Percentiles rank a stretch among this genome's conserved stretches.
Evolutionary conservation across 2,329 filamentous ascomycete genomes (phyloP).

Genomic region (Emergomyces pasteurianus): DNA sequence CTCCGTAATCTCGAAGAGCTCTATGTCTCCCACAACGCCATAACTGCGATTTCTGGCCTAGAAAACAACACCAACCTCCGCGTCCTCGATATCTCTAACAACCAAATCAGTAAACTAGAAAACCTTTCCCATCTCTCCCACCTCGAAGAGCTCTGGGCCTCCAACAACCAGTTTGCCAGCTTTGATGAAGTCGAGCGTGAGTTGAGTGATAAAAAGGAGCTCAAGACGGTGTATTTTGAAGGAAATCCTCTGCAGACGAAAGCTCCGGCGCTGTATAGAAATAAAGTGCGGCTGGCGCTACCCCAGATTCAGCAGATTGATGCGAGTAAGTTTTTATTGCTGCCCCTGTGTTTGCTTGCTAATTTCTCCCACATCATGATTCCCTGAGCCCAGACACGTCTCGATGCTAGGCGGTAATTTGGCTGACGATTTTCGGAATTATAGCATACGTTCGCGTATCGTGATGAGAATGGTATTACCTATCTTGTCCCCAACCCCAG

Average conservation of each 20-base stretch:
- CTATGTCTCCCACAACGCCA: constrained; percentile 90
- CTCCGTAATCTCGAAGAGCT: constrained; percentile 75
- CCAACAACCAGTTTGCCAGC: constrained; percentile 68
- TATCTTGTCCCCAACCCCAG: neutral
- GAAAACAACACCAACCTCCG: constrained; percentile 55
- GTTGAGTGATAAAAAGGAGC: constrained; percentile 62
- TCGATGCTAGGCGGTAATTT: neutral
- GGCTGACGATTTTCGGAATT: neutral
- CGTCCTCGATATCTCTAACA: constrained; percentile 81
- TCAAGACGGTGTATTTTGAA: constrained; percentile 93
- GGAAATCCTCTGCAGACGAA: constrained; percentile 78
- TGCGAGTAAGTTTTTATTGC: constrained; percentile 61
- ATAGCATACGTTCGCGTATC: constrained; percentile 22
- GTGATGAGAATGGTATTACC: constrained; percentile 2
- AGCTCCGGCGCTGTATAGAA: constrained; percentile 76
- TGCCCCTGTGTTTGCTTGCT: neutral
- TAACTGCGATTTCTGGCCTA: constrained; percentile 64
- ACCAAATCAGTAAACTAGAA: constrained; percentile 62
- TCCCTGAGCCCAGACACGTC: neutral
- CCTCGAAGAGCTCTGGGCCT: constrained; percentile 89
- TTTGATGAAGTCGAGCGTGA: constrained; percentile 71
- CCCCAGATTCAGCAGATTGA: constrained; percentile 90
- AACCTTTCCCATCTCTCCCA: constrained; percentile 57
- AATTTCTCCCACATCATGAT: neutral
- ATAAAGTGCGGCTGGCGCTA: constrained; percentile 79